A percentile compares a stretch with the other conserved stretches of the same genome.
These are phyloP conservation scores for Wickerhamomyces chaumierensis DNA, from an alignment of 805 yeast species.

Conservation along the genomic window DNA sequence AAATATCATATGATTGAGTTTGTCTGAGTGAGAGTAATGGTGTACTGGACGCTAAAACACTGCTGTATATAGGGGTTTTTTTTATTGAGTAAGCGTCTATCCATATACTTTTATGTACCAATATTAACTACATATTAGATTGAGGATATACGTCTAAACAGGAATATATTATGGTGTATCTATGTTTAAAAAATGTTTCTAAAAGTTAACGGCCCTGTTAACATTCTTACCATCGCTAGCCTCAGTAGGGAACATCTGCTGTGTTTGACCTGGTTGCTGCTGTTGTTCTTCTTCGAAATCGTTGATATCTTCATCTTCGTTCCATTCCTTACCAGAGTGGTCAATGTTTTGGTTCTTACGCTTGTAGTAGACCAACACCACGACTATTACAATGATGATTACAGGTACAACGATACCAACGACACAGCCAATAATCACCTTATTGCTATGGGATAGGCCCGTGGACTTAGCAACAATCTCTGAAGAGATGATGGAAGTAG, in stretches of 20 bases:
- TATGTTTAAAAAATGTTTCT: background rate
- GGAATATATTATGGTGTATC: too few species aligned
- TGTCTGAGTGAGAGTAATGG: slow-evolving; percentile 1
- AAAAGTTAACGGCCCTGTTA: slow-evolving; percentile 17
- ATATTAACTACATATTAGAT: too few species aligned
- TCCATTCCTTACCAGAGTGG: slow-evolving; percentile 19
- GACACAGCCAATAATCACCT: slow-evolving; percentile 55
- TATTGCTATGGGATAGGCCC: slow-evolving; percentile 38
- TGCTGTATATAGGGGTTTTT: too few species aligned
- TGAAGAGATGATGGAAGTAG: slow-evolving; percentile 11
- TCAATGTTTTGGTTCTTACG: slow-evolving; percentile 10
- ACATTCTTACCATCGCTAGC: slow-evolving; percentile 3
- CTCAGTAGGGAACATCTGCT: background rate
- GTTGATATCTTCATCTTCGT: slow-evolving; percentile 8
- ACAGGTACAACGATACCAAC: slow-evolving; percentile 64
- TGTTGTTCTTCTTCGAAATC: slow-evolving; percentile 1
- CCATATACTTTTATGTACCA: background rate
- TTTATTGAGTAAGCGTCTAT: background rate
- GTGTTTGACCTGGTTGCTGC: background rate
- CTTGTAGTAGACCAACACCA: slow-evolving; percentile 10
- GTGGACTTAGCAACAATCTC: slow-evolving; percentile 10
- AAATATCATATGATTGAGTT: slow-evolving; percentile 45
- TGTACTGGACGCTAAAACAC: too few species aligned
- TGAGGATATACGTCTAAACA: too few species aligned
- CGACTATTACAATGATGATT: slow-evolving; percentile 16